Evolutionary conservation across 257 asterid species (phyloP), one percentile per base, ranked within the genome.

Genomic region (Nemophila menziesii): DNA sequence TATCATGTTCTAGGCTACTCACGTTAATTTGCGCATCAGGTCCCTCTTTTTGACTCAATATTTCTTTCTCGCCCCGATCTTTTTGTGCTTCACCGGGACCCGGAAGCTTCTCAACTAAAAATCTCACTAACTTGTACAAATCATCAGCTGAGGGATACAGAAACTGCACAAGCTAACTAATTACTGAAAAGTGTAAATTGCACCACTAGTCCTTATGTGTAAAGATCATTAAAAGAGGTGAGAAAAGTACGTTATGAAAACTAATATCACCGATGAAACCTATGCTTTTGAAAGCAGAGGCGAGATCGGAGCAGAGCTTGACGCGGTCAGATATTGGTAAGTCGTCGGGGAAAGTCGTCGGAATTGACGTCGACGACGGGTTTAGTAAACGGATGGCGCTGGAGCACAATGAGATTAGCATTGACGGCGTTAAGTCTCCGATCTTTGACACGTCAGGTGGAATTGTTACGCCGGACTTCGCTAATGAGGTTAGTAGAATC

Each of bases 141-240:
- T 80, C 84, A 54, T 80, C 92, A 39, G 66, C 79, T 0, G 93
- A 70, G 43, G 87, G 92, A 63, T 77, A 80, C 40, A 76, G 83
- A 60, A 80, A 70, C 86, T 80, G 74, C 80, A 24, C 33, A 9
- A 24, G 33, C 33, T 24, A 24, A 24, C 6, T 24, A 24, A 24
- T 24, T 4, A 24, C 33, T 9, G 9, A 24, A 24, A 24, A 24
- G 4, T 4, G 6, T 24, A n/a, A n/a, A n/a, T n/a, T n/a, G n/a
- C n/a, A n/a, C n/a, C n/a, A n/a, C n/a, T n/a, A n/a, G n/a, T n/a
- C n/a, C n/a, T n/a, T n/a, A n/a, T n/a, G n/a, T n/a, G n/a, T n/a
- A n/a, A n/a, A n/a, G n/a, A n/a, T n/a, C n/a, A n/a, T n/a, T n/a
- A 29, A 29, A 13, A 29, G 36, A 7, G 36, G 36, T 29, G 36